Percentiles rank a stretch among this genome's conserved stretches.
Evolutionary conservation across 2,329 filamentous ascomycete species (phyloP).

Genomic region (Venturia nashicola): DNA sequence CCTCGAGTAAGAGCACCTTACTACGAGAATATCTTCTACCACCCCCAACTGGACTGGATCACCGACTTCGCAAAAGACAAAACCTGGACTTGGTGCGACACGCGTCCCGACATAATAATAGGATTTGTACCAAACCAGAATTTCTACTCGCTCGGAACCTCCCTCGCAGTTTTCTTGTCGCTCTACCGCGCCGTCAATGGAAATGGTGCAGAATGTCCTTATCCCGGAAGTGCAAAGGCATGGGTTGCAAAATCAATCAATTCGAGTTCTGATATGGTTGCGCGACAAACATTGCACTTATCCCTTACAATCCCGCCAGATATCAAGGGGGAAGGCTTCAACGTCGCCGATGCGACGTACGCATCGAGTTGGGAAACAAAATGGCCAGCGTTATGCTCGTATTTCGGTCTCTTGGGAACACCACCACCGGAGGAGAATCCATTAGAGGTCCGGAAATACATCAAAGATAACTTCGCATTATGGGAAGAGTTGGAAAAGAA

Average conservation of each 20-base stretch:
- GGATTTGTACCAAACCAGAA: constrained; percentile 28
- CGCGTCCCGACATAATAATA: constrained; percentile 23
- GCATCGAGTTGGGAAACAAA: constrained; percentile 14
- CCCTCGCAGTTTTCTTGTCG: constrained; percentile 23
- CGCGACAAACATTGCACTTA: constrained; percentile 34
- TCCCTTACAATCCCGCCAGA: constrained; percentile 34
- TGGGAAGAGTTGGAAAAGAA: constrained; percentile 23
- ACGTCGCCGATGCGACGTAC: constrained; percentile 14
- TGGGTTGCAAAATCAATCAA: constrained; percentile 23
- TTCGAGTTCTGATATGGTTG: constrained; percentile 24
- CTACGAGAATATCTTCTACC: constrained; percentile 23
- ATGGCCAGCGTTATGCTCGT: constrained; percentile 17
- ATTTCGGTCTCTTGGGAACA: constrained; percentile 16
- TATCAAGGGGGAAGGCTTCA: constrained; percentile 25
- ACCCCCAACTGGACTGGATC: constrained; percentile 25
- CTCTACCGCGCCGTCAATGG: constrained; percentile 24
- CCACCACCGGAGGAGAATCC: constrained; percentile 14
- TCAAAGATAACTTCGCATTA: constrained; percentile 19
- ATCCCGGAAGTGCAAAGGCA: constrained; percentile 23
- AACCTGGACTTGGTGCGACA: constrained; percentile 25
- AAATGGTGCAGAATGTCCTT: constrained; percentile 22
- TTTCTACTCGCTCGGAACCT: constrained; percentile 23
- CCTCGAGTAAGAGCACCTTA: constrained; percentile 20
- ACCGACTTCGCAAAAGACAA: constrained; percentile 19
- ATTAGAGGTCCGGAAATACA: constrained; percentile 22